Conservation (phyloP, 2,329 filamentous ascomycete genomes). For the Botryosphaeria dothidea region DNA sequence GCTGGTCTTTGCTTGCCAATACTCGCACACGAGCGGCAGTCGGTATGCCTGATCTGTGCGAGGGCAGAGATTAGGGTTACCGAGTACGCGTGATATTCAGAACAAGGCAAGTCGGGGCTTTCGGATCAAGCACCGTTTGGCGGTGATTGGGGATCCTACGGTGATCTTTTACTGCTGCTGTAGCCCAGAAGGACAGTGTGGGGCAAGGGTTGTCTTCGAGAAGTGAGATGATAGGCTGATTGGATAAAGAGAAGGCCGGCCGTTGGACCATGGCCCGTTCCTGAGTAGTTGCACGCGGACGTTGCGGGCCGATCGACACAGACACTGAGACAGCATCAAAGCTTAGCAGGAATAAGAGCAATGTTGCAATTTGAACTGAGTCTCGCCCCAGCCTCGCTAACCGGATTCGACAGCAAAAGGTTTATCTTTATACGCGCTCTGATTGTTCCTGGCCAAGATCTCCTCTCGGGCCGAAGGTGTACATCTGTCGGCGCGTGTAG, state of each 20-base stretch:
- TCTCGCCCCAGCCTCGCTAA: neutral
- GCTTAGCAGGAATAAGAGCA: conserved; percentile 6
- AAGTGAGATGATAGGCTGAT: neutral
- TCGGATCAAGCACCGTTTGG: neutral
- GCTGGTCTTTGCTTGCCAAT: neutral
- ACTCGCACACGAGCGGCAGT: neutral
- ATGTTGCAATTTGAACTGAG: conserved; percentile 13
- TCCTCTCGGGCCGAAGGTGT: neutral
- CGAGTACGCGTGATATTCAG: neutral
- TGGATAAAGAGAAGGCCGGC: neutral
- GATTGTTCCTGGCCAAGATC: neutral
- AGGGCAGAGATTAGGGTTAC: conserved; percentile 6
- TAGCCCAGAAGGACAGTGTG: neutral
- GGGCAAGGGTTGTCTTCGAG: neutral
- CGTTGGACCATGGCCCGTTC: neutral
- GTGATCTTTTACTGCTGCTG: neutral
- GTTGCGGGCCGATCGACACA: neutral
- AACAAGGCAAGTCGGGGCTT: neutral
- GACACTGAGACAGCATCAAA: neutral
- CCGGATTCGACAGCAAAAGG: neutral
- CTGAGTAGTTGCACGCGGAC: neutral
- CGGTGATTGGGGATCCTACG: neutral
- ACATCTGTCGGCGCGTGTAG: neutral
- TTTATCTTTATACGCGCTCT: neutral
- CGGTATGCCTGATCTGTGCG: neutral